A percentile compares a stretch with the other conserved stretches of the same genome.
Conservation (phyloP, 1,139 yeast genomes). For the Saccharomycopsis hybrid region DNA sequence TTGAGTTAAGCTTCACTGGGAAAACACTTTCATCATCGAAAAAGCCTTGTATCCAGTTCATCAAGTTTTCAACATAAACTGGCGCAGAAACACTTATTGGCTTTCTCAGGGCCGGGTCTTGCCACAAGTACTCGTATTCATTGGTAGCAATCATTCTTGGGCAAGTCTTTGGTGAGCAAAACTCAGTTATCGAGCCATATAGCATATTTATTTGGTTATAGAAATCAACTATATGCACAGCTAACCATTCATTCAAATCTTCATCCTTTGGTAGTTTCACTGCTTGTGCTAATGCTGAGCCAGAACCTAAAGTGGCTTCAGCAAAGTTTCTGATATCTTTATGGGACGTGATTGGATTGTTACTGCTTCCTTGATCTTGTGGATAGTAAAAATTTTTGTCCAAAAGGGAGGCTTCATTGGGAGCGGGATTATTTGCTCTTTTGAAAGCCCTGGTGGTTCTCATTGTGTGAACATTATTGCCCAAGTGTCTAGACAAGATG, state of each 20-base stretch:
- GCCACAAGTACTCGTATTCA: constrained; percentile 96
- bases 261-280: constrained; percentile 93
- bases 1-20: constrained; percentile 85
- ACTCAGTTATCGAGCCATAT: constrained; percentile 92
- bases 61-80: constrained; percentile 83
- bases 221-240: constrained; percentile 86
- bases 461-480: constrained; percentile 43
- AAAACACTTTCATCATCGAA: constrained; percentile 86
- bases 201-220: constrained; percentile 95
- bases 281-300: constrained; percentile 84
- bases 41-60: constrained; percentile 90
- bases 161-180: constrained; percentile 87
- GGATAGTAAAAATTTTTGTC: constrained; percentile 40
- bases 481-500: constrained; percentile 1
- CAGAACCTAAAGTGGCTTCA: constrained; percentile 91
- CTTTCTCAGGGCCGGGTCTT: constrained; percentile 49
- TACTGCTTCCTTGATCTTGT: constrained; percentile 32
- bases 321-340: constrained; percentile 76
- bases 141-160: constrained; percentile 97
- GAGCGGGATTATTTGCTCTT: constrained; percentile 22
- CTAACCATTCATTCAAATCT: constrained; percentile 90
- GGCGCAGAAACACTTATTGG: constrained; percentile 87
- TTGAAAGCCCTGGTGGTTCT: constrained; percentile 51
- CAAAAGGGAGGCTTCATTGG: constrained; percentile 28
- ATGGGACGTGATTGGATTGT: constrained; percentile 49